Evolutionary conservation across 1,284 basidiomycete genomes (phyloP).

Genomic region (Irpex lacteus): DNA sequence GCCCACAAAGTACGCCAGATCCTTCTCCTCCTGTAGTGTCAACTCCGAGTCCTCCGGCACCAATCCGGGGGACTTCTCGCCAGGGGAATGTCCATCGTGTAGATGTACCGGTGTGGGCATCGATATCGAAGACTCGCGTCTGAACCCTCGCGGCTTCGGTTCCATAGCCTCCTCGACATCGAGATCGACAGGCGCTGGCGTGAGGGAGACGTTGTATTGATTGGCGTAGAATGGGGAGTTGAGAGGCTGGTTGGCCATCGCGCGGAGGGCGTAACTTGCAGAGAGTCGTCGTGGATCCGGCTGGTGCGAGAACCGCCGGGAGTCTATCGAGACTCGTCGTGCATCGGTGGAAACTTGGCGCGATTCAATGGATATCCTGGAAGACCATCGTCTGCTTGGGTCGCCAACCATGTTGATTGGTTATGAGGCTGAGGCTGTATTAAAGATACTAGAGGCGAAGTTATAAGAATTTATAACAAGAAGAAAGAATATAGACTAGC

Average conservation of each 20-base stretch:
- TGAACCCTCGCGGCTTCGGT: neutral
- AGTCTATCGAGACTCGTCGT: neutral
- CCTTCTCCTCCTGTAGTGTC: neutral
- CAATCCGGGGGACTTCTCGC: neutral
- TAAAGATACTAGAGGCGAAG: neutral
- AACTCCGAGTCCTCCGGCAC: neutral
- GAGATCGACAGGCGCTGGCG: slow-evolving; percentile 1
- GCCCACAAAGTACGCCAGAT: slow-evolving; percentile 11
- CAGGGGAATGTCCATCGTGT: neutral
- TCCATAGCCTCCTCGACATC: slow-evolving; percentile 1
- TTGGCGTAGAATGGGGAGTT: neutral
- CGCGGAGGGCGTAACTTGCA: neutral
- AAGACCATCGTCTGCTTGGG: neutral
- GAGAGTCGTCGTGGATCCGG: slow-evolving; percentile 2
- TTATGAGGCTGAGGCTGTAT: neutral
- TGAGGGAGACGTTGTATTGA: neutral
- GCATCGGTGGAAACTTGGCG: neutral
- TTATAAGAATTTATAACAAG: neutral
- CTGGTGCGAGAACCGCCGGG: slow-evolving; percentile 1
- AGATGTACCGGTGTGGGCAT: neutral
- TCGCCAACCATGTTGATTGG: neutral
- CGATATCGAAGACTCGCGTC: neutral
- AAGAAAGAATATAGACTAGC: neutral
- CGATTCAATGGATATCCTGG: neutral
- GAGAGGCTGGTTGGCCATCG: neutral